These are phyloP conservation scores for Dactylellina sp. DNA, from an alignment of 2,329 filamentous ascomycete species.

Conservation along the genomic window DNA sequence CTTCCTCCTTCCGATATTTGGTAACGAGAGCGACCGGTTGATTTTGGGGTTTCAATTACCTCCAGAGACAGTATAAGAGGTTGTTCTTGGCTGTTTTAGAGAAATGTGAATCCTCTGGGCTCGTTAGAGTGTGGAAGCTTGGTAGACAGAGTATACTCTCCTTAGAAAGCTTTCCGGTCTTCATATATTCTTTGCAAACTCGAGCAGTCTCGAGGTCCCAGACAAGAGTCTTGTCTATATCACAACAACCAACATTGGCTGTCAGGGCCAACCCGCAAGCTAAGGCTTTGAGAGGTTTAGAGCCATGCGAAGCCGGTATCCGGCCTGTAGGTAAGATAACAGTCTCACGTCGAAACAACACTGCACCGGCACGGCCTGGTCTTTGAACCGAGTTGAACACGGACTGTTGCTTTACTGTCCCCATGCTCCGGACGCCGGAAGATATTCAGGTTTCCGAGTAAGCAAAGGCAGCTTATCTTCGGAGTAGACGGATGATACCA, in stretches of 20 bases:
- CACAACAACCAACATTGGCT: not conserved
- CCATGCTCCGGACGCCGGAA: constrained; percentile 39
- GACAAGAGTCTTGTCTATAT: not conserved
- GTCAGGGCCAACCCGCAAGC: not conserved
- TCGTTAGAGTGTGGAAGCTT: not conserved
- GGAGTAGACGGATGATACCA: constrained; percentile 1
- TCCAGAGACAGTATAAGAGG: constrained; percentile 19
- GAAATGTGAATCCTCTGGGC: not conserved
- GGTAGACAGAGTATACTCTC: no score
- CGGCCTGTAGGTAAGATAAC: not conserved
- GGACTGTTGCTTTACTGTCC: not conserved
- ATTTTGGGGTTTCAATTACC: constrained; percentile 17
- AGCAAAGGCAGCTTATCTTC: constrained; percentile 12
- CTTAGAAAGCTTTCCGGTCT: not conserved
- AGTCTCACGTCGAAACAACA: constrained; percentile 4
- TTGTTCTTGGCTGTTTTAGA: constrained; percentile 9
- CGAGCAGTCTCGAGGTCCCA: no score
- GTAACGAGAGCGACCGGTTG: constrained; percentile 14
- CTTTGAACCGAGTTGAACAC: constrained; percentile 1
- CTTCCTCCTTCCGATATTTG: constrained; percentile 25
- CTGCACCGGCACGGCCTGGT: not conserved
- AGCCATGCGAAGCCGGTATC: not conserved
- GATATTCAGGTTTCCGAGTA: constrained; percentile 5
- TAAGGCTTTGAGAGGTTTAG: not conserved
- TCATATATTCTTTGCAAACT: not conserved